These are phyloP conservation scores for Elaeis guineensis DNA, from an alignment of 176 grass and related monocot genomes.

Conservation along the genomic window DNA sequence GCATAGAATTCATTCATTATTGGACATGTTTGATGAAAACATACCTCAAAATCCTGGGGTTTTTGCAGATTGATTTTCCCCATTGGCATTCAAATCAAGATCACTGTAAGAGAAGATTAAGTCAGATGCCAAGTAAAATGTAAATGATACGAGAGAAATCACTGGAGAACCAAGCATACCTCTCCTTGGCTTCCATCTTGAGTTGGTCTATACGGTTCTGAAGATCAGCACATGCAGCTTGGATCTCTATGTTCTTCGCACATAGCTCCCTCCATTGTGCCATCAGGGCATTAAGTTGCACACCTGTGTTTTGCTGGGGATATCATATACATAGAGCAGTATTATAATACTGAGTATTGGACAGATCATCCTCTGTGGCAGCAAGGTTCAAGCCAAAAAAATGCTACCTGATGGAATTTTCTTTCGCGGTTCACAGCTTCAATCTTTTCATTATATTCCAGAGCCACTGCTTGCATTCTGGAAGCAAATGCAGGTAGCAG, in stretches of 20 bases:
- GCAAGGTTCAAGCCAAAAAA: too few species aligned
- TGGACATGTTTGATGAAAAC: too few species aligned
- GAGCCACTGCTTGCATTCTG: slow-evolving; percentile 74
- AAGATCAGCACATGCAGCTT: slow-evolving; percentile 67
- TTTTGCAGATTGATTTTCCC: slow-evolving; percentile 23
- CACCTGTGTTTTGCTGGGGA: slow-evolving; percentile 83
- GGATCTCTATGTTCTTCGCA: slow-evolving; percentile 81
- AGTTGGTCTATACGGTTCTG: slow-evolving; percentile 63
- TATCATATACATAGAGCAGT: background rate
- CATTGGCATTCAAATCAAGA: slow-evolving; percentile 39
- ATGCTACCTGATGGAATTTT: slow-evolving; percentile 85
- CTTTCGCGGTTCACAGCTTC: slow-evolving; percentile 88
- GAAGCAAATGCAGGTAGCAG: background rate
- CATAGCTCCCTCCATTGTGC: slow-evolving; percentile 88
- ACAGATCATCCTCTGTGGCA: background rate
- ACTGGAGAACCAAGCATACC: slow-evolving; percentile 18
- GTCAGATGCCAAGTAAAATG: background rate
- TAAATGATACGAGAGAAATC: background rate
- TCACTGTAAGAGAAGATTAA: slow-evolving; percentile 30
- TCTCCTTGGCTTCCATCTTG: slow-evolving; percentile 63
- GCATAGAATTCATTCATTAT: too few species aligned
- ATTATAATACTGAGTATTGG: background rate
- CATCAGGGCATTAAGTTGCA: slow-evolving; percentile 60
- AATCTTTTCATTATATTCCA: slow-evolving; percentile 84
- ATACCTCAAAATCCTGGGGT: slow-evolving; percentile 31